Base-by-base conservation (phyloP, 192 early-diverging fungal species). In the Podila clonocystis region DNA sequence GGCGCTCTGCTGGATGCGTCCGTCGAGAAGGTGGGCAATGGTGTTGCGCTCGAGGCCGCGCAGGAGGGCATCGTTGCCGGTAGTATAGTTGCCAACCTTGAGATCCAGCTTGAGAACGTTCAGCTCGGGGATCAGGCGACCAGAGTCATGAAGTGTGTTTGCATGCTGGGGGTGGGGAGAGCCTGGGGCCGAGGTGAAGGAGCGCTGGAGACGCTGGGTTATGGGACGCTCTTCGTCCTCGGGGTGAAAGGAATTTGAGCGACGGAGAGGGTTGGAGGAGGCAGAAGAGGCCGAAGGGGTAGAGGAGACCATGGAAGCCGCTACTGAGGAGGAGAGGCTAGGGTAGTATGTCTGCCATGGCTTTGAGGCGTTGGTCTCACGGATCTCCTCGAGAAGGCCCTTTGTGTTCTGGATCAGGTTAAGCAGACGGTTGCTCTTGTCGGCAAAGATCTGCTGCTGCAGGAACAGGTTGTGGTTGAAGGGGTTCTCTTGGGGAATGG, bases 361-460 rank as follows among this genome's bases (percentile, higher is more conserved):
- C 62, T 86, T 72, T 28, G 71, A 75, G 36, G 89, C 87, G 67
- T 92, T 94, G 70, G 87, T 89, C 64, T 93, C 89, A 49, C 85
- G 84, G 30, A 97, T 86, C 62, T 94, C 92, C 5, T 87, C 82
- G 60, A 96, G 87, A 31, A 96, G 67, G 24, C 82, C 45, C 68
- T 86, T 88, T 31, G 94, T 92, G 74, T 82, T 85, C 26, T 77
- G 64, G 62, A 97, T 90, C 75, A 94, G 85, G 26, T 79, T 85
- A 55, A 92, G 89, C 55, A 97, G 85, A 33, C 88, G 84, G 30
- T 86, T 89, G 72, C 93, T 91, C 71, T 91, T 93, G 68, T 94
- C 91, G 4, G 90, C 89, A 84, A 92, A 97, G 50, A 91, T 71
- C 38, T 88, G 91, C 73, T 94, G 87, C 60, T 88, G 90, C 26